These are phyloP conservation scores for Nakaseomyces bracarensis DNA, from an alignment of 1,139 yeast genomes.

Conservation along the genomic window DNA sequence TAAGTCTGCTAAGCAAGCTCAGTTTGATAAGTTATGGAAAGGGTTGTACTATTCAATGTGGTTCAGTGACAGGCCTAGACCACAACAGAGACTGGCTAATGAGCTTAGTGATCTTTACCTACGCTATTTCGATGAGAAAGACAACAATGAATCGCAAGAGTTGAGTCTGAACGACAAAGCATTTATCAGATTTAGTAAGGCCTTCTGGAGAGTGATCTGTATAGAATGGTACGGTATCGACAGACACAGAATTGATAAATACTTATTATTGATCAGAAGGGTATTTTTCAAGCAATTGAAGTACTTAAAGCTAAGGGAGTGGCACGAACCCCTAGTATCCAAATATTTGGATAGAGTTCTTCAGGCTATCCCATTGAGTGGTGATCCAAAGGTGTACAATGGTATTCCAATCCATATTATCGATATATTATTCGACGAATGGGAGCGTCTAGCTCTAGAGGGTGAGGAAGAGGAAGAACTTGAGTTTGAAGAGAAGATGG, in stretches of 20 bases:
- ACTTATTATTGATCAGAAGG: conserved; percentile 69
- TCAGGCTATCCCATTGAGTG: conserved; percentile 48
- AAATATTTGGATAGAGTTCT: conserved; percentile 36
- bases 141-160: conserved; percentile 19
- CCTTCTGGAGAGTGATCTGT: conserved; percentile 76
- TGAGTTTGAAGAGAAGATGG: conserved; percentile 32
- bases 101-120: conserved; percentile 55
- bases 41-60: conserved; percentile 92
- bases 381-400: conserved; percentile 51
- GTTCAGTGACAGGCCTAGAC: conserved; percentile 89
- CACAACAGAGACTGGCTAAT: conserved; percentile 78
- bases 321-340: conserved; percentile 47
- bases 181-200: conserved; percentile 46
- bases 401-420: conserved; percentile 80
- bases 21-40: conserved; percentile 82
- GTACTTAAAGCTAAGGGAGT: conserved; percentile 45
- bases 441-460: conserved; percentile 56
- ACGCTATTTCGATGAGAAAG: conserved; percentile 23
- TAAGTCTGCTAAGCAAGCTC: conserved; percentile 39
- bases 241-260: conserved; percentile 82
- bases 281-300: conserved; percentile 58
- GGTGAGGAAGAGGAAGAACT: conserved; percentile 34
- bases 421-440: conserved; percentile 79
- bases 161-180: conserved; percentile 34
- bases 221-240: conserved; percentile 83